Conservation (phyloP, 2,329 filamentous ascomycete genomes). For the Amylocarpus encephaloides region DNA sequence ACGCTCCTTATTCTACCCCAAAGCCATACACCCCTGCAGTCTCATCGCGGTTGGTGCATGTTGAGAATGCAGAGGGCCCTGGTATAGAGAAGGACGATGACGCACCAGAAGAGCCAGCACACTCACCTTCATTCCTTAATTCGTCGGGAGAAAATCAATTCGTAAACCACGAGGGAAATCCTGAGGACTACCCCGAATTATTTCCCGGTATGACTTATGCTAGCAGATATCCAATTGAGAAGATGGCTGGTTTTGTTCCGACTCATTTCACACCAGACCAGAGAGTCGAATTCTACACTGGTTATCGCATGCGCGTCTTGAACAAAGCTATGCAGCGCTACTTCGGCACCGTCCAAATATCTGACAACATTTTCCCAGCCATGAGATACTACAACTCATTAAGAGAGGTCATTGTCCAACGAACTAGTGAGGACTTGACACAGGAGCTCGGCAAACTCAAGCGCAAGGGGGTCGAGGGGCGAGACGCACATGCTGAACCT, state of each 20-base stretch:
- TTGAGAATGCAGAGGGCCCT: neutral
- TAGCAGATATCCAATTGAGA: slow-evolving; percentile 17
- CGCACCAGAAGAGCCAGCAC: slow-evolving; percentile 2
- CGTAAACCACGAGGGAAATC: neutral
- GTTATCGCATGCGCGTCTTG: slow-evolving; percentile 27
- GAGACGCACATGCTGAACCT: slow-evolving; percentile 20
- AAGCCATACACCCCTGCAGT: slow-evolving; percentile 3
- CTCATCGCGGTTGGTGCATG: neutral
- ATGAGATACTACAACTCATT: slow-evolving; percentile 14
- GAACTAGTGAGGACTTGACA: slow-evolving; percentile 4
- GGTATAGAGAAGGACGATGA: neutral
- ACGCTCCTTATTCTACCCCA: neutral
- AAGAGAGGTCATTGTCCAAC: slow-evolving; percentile 13
- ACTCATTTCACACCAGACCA: slow-evolving; percentile 17
- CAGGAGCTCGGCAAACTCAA: slow-evolving; percentile 7
- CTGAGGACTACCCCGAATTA: slow-evolving; percentile 1
- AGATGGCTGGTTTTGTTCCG: slow-evolving; percentile 20
- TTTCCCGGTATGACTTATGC: slow-evolving; percentile 13
- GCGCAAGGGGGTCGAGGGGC: slow-evolving; percentile 18
- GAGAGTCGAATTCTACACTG: slow-evolving; percentile 21
- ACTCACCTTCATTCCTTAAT: neutral
- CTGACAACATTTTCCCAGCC: slow-evolving; percentile 7
- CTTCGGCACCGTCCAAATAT: slow-evolving; percentile 11
- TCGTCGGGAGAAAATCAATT: neutral
- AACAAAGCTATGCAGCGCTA: slow-evolving; percentile 25